Conservation (phyloP, 2,329 filamentous ascomycete genomes). For the Exophiala mesophila region DNA sequence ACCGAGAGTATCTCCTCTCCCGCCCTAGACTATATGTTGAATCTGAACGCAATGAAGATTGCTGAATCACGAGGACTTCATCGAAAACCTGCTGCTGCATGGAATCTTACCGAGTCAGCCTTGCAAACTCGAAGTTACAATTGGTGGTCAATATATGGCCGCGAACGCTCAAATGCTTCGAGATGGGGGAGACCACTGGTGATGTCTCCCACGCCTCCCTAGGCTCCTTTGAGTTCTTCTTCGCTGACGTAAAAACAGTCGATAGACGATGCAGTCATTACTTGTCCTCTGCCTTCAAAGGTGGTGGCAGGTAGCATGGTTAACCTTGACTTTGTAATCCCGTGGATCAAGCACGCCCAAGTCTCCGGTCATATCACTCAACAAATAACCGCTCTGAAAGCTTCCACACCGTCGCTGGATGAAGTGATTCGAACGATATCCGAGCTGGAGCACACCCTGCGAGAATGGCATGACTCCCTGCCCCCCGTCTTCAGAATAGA, state of each 20-base stretch:
- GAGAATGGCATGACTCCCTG: neutral
- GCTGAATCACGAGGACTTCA: slow-evolving; percentile 4
- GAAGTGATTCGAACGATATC: neutral
- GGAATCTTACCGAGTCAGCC: slow-evolving; percentile 5
- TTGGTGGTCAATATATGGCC: slow-evolving; percentile 7
- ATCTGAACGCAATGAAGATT: slow-evolving; percentile 1
- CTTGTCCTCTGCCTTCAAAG: slow-evolving; percentile 2
- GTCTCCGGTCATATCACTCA: neutral
- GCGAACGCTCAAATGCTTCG: slow-evolving; percentile 3
- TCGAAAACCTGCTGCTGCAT: slow-evolving; percentile 3
- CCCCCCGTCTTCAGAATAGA: neutral
- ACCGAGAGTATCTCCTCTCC: neutral
- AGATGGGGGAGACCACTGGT: slow-evolving; percentile 7
- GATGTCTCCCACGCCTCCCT: neutral
- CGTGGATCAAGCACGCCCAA: neutral
- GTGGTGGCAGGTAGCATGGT: slow-evolving; percentile 1
- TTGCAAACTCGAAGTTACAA: slow-evolving; percentile 1
- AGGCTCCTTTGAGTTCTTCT: neutral
- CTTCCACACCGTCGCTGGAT: neutral
- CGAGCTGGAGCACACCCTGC: neutral
- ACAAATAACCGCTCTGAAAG: neutral
- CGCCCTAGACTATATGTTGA: slow-evolving; percentile 6
- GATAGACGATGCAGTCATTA: slow-evolving; percentile 9
- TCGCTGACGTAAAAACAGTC: neutral
- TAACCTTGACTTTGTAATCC: slow-evolving; percentile 1